Base-by-base conservation (phyloP, 345 rosid species). In the Acer yangbiense region DNA sequence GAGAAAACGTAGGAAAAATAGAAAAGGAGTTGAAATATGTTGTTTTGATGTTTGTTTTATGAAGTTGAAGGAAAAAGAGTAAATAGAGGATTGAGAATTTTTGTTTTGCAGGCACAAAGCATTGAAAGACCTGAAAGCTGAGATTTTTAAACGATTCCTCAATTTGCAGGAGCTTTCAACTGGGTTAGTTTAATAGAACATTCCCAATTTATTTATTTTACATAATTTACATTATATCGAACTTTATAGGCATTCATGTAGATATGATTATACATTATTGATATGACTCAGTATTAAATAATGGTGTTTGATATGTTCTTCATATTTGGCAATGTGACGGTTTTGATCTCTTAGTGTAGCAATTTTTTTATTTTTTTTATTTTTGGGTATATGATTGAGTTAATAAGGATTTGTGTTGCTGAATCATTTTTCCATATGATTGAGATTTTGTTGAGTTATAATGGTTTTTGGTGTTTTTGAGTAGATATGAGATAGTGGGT, bases 121-220 rank as follows among this genome's bases (percentile, higher is more conserved):
- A 64, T 25, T 85, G 76, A 95, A 95, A 84, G 97, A 95, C 88
- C 93, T 89, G 75, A 91, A 92, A 84, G 95, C 88, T 76, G 94
- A 90, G 80, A 86, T 95, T 57, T 89, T 87, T 69, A 86, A 90
- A 44, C 91, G 98, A 67, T 92, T 92, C 70, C 78, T 87, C 46
- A 77, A 87, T 87, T 79, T 92, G 67, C 88, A 84, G 86, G 97
- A 93, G 77, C 44, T 95, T 82, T 94, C 96, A 75, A 90, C 94
- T 71, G 99, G 98, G 98, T 94, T 76, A 50, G 88, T 82, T 71
- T 58, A 14, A 7, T 58, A 23, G 82, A 78, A 65, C 44, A 70
- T 48, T 17, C 68, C 11, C 43, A 43, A 27, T 23, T 50, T 68
- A 44, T 41, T 77, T 48, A 48, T 39, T 52, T 69, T 69, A 27